A percentile compares a stretch with the other conserved stretches of the same genome.
phyloP scores from a whole-genome alignment of 2,329 filamentous ascomycete genomes.

The Penicillium rolfsii region DNA sequence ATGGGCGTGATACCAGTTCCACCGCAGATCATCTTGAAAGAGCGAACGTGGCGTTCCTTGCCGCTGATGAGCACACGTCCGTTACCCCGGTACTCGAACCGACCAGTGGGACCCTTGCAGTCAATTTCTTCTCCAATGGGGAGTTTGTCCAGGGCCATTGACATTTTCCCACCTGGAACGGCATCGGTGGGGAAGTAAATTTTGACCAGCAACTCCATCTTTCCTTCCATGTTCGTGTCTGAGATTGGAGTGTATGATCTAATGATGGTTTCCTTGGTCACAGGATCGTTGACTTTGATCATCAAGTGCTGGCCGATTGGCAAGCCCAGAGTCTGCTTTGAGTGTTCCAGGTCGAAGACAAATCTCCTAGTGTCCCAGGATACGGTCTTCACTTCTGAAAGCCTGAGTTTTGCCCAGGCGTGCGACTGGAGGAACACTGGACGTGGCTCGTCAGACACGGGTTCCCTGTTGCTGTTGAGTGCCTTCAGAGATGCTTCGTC shows the following conservation, averaged over 20 bases:
- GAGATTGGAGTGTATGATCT: conserved; percentile 87
- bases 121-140: conserved; percentile 74
- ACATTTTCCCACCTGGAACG: conserved; percentile 75
- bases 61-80: conserved; percentile 67
- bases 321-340: conserved; percentile 70
- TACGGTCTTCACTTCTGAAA: conserved; percentile 69
- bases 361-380: conserved; percentile 82
- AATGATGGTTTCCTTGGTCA: conserved; percentile 70
- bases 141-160: conserved; percentile 72
- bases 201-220: conserved; percentile 77
- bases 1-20: conserved; percentile 94
- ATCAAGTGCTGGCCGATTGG: conserved; percentile 86
- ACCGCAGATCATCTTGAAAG: conserved; percentile 83
- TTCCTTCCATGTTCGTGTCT: conserved; percentile 62
- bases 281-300: conserved; percentile 76
- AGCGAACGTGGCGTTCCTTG: conserved; percentile 59
- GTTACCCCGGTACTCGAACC: conserved; percentile 75
- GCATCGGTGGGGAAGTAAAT: conserved; percentile 69
- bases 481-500: conserved; percentile 61
- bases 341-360: conserved; percentile 75
- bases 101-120: conserved; percentile 85
- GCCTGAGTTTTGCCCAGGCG: conserved; percentile 71
- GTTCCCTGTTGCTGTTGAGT: conserved; percentile 54
- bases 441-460: conserved; percentile 52
- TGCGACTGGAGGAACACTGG: conserved; percentile 71